phyloP scores from a whole-genome alignment of 2,329 filamentous ascomycete genomes.

The Trichophyton rubrum region DNA sequence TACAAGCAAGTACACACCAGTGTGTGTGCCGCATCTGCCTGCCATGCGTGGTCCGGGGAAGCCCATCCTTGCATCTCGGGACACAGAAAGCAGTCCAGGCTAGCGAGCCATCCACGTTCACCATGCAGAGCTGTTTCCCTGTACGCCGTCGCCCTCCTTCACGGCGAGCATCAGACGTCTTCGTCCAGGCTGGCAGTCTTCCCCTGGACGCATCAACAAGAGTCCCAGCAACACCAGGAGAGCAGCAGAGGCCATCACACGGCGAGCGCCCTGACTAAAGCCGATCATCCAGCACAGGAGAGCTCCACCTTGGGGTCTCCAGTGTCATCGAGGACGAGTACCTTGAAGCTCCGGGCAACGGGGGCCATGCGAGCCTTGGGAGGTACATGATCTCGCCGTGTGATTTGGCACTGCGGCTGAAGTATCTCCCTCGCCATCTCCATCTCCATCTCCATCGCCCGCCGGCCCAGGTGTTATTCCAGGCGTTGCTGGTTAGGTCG shows the following conservation, averaged over 20 bases:
- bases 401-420: neutral
- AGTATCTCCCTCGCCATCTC: neutral
- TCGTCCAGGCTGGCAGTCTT: neutral
- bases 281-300: neutral
- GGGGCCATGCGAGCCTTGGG: neutral
- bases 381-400: conserved; percentile 2
- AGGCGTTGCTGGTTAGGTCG: too few relatives aligned
- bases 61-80: neutral
- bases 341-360: too few relatives aligned
- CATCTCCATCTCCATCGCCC: neutral
- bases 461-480: too few relatives aligned
- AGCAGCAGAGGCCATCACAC: too few relatives aligned
- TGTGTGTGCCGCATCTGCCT: neutral
- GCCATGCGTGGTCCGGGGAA: neutral
- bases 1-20: too few relatives aligned
- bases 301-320: neutral
- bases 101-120: conserved; percentile 2
- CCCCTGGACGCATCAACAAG: too few relatives aligned
- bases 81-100: neutral
- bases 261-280: neutral
- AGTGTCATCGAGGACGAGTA: neutral
- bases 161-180: neutral
- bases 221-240: too few relatives aligned
- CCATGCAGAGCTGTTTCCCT: neutral
- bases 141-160: neutral